These are phyloP conservation scores for Melanogaster broomeanus DNA, from an alignment of 768 basidiomycete species.

Conservation along the genomic window DNA sequence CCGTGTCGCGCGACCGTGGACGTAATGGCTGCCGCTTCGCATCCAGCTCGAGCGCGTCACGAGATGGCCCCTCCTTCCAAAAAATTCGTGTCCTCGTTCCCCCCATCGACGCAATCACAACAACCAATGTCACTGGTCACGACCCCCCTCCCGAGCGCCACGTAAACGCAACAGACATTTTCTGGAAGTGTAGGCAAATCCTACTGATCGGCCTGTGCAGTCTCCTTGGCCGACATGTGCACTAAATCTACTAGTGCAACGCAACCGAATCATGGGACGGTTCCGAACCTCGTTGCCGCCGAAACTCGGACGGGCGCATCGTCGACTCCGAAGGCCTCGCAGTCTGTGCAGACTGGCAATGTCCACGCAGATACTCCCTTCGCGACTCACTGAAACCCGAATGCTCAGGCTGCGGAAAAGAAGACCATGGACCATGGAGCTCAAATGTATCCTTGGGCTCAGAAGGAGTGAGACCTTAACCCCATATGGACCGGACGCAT, in stretches of 20 bases:
- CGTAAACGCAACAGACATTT: no score
- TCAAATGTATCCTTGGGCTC: not conserved
- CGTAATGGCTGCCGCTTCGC: no score
- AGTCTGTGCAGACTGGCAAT: slow-evolving; percentile 42
- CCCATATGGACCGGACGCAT: not conserved
- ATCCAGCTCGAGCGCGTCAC: no score
- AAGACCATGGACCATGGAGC: slow-evolving; percentile 4
- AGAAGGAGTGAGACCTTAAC: not conserved
- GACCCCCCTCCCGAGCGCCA: no score
- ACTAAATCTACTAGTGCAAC: not conserved
- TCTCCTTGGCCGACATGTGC: not conserved
- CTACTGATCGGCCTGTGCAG: no score
- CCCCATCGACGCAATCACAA: no score
- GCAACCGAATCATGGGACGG: not conserved
- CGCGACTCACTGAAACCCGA: slow-evolving; percentile 30
- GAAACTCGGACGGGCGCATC: not conserved
- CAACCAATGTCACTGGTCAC: no score
- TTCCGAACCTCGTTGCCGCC: not conserved
- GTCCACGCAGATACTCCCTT: slow-evolving; percentile 21
- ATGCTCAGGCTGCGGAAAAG: slow-evolving; percentile 43
- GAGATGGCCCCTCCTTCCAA: no score
- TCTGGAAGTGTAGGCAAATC: no score
- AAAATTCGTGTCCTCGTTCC: no score
- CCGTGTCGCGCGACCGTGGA: no score
- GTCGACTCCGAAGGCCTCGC: slow-evolving; percentile 15